Evolutionary conservation across 192 early-diverging fungal genomes (phyloP).

Genomic region (Spinellus fusiger): DNA sequence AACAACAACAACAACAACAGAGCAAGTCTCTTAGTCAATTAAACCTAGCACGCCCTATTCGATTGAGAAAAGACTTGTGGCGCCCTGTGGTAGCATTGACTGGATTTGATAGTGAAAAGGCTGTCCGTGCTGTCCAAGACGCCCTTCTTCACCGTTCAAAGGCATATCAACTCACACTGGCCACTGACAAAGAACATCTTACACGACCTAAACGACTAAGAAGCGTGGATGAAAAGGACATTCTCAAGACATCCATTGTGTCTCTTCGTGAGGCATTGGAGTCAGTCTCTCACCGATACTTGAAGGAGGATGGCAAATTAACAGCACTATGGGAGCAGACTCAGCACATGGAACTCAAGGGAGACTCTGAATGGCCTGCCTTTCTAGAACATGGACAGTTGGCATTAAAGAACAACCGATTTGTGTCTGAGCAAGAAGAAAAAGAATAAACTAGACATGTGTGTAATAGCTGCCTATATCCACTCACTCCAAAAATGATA

Average conservation of each 20-base stretch:
- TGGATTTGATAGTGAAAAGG: conserved; percentile 29
- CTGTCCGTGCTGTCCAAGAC: conserved; percentile 41
- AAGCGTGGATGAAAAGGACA: conserved; percentile 39
- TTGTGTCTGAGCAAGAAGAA: conserved; percentile 12
- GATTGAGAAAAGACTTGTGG: conserved; percentile 47
- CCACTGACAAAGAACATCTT: conserved; percentile 23
- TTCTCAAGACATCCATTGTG: conserved; percentile 35
- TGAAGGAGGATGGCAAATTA: conserved; percentile 27
- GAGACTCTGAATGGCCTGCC: conserved; percentile 27
- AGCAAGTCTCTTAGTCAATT: conserved; percentile 16
- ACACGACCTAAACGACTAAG: conserved; percentile 37
- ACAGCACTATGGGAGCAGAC: conserved; percentile 42
- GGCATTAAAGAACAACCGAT: conserved; percentile 28
- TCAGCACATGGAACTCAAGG: conserved; percentile 31
- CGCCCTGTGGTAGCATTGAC: conserved; percentile 42
- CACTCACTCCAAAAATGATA: not conserved
- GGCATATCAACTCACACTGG: conserved; percentile 22
- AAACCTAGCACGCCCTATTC: conserved; percentile 35
- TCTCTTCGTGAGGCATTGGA: conserved; percentile 42
- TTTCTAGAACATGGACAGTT: conserved; percentile 41
- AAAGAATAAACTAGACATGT: not conserved
- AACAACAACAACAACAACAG: not conserved
- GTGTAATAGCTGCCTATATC: not conserved
- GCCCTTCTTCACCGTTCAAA: conserved; percentile 44
- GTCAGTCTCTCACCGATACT: conserved; percentile 13